These are phyloP conservation scores for Sicyos baderoa DNA, from an alignment of 306 rosid genomes.

Conservation along the genomic window DNA sequence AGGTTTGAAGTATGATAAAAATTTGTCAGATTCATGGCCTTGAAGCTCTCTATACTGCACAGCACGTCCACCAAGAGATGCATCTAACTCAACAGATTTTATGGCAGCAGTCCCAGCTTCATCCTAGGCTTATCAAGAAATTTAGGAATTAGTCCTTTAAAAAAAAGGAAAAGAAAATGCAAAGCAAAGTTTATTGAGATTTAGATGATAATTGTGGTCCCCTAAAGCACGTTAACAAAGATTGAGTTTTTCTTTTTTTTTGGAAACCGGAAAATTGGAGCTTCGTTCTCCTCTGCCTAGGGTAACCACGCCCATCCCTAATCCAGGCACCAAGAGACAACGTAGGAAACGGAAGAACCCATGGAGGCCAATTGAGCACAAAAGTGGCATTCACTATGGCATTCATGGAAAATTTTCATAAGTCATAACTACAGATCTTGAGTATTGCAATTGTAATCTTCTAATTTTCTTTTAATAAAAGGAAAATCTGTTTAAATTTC, in stretches of 20 bases:
- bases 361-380: not conserved
- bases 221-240: not conserved
- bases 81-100: constrained; percentile 85
- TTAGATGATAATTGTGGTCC: not conserved
- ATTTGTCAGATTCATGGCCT: constrained; percentile 95
- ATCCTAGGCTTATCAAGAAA: constrained; percentile 45
- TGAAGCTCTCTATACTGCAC: constrained; percentile 95
- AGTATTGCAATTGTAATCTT: not conserved
- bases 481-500: no score
- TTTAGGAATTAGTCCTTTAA: constrained; percentile 4
- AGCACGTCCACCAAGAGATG: constrained; percentile 91
- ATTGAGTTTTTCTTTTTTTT: not conserved
- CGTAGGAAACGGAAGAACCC: no score
- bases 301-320: no score
- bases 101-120: constrained; percentile 96
- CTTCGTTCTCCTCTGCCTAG: no score
- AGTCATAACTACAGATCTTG: not conserved
- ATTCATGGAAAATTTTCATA: not conserved
- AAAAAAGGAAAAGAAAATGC: not conserved
- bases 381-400: not conserved
- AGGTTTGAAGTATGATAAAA: constrained; percentile 93
- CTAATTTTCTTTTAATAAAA: not conserved
- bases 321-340: no score
- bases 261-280: no score
- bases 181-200: not conserved